These are phyloP conservation scores for Chytriomyces confervae DNA, from an alignment of 192 early-diverging fungal genomes.

Conservation along the genomic window DNA sequence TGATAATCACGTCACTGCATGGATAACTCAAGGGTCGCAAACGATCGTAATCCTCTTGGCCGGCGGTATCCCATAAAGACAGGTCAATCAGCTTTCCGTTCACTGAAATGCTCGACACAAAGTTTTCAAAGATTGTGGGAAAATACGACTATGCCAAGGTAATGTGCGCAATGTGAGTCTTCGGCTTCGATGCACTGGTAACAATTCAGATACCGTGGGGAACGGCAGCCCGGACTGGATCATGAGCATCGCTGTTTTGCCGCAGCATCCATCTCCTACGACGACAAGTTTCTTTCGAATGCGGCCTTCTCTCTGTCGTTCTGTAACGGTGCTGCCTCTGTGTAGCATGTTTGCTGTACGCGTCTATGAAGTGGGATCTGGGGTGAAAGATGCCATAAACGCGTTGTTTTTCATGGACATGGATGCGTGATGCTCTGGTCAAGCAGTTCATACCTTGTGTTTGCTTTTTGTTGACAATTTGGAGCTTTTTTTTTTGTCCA, in stretches of 20 bases:
- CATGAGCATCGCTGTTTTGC: slow-evolving; percentile 65
- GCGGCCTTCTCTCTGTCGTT: neutral
- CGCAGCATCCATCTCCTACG: slow-evolving; percentile 63
- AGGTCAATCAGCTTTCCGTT: slow-evolving; percentile 58
- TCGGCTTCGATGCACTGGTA: neutral
- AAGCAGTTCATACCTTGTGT: neutral
- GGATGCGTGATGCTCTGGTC: too few relatives aligned
- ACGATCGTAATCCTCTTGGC: slow-evolving; percentile 96
- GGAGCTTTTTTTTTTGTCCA: neutral
- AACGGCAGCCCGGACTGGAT: slow-evolving; percentile 55
- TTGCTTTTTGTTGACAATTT: slow-evolving; percentile 1
- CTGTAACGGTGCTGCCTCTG: slow-evolving; percentile 11
- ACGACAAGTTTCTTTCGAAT: slow-evolving; percentile 58
- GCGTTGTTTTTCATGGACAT: too few relatives aligned
- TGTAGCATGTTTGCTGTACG: neutral
- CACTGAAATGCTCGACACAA: slow-evolving; percentile 44
- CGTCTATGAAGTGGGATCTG: neutral
- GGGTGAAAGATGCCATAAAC: too few relatives aligned
- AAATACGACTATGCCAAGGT: slow-evolving; percentile 74
- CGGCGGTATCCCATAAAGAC: slow-evolving; percentile 95
- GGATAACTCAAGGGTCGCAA: slow-evolving; percentile 91
- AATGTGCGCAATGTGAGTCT: neutral
- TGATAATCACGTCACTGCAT: slow-evolving; percentile 77
- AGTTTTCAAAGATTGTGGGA: slow-evolving; percentile 81
- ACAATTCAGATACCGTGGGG: slow-evolving; percentile 46